phyloP scores from a whole-genome alignment of 1,139 yeast genomes.

The Eremothecium gossypii region DNA sequence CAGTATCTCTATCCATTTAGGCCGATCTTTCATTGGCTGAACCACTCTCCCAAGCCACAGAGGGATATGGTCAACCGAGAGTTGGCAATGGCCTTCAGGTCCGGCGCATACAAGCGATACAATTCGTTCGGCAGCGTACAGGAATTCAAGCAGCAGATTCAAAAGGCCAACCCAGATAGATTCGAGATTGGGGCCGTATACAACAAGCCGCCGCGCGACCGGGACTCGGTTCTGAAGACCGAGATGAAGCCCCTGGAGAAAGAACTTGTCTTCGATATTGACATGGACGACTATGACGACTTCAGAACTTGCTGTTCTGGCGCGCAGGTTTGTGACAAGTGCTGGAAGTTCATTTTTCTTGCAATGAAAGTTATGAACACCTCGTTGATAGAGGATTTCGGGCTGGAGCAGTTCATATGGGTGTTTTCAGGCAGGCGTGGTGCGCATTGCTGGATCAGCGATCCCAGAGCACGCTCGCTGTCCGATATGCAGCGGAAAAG shows the following conservation, averaged over 20 bases:
- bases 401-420: conserved; percentile 81
- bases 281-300: conserved; percentile 92
- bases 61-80: conserved; percentile 80
- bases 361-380: conserved; percentile 69
- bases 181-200: conserved; percentile 95
- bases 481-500: conserved; percentile 70
- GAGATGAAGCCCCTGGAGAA: conserved; percentile 76
- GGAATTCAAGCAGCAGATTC: conserved; percentile 69
- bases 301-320: conserved; percentile 89
- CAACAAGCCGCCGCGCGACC: conserved; percentile 73
- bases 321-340: conserved; percentile 73
- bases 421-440: conserved; percentile 98
- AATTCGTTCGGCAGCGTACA: conserved; percentile 59
- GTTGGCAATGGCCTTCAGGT: conserved; percentile 80
- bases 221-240: conserved; percentile 68
- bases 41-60: conserved; percentile 66
- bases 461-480: conserved; percentile 62
- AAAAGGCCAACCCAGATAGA: conserved; percentile 72
- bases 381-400: conserved; percentile 79
- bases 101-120: conserved; percentile 85
- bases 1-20: conserved; percentile 63
- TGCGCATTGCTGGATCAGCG: conserved; percentile 98
- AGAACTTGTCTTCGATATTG: conserved; percentile 93
- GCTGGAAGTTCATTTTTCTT: conserved; percentile 92
- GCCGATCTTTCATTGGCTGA: conserved; percentile 76